A percentile compares a stretch with the other conserved stretches of the same genome.
Evolutionary conservation across 306 rosid genomes (phyloP).

Genomic region (Citrullus mucosospermus): DNA sequence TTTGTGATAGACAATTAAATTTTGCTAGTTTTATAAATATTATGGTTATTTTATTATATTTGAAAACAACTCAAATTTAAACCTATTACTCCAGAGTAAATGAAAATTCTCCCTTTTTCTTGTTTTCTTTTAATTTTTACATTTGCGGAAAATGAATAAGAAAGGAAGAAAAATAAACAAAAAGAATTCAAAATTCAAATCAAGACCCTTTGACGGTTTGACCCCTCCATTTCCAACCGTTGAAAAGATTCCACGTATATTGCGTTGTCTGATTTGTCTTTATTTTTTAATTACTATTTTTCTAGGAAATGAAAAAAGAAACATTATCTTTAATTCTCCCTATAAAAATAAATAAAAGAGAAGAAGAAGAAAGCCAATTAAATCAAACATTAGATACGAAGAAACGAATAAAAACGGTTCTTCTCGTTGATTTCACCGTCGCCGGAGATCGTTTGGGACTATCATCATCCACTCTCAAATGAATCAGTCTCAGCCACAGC

Average conservation of each 20-base stretch:
- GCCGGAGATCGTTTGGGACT: background rate
- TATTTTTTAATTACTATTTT: no score
- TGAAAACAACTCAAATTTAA: no score
- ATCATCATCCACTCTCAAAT: background rate
- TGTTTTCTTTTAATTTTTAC: background rate
- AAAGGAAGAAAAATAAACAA: background rate
- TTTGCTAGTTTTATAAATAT: no score
- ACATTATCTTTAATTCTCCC: background rate
- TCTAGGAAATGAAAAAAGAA: background rate
- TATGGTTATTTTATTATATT: no score
- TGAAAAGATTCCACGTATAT: background rate
- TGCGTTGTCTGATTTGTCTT: background rate
- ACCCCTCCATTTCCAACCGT: conserved; percentile 10
- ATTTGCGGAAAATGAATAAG: background rate
- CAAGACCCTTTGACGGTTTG: background rate
- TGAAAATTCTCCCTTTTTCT: background rate
- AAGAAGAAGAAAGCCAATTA: background rate
- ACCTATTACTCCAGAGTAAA: background rate
- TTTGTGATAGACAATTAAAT: no score
- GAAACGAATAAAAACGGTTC: background rate
- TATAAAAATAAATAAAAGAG: background rate
- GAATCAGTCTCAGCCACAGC: background rate
- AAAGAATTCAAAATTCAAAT: conserved; percentile 1
- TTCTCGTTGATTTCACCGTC: background rate
- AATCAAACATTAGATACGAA: background rate